phyloP scores from a whole-genome alignment of 345 rosid genomes.

The Eucalyptus polyanthemos region DNA sequence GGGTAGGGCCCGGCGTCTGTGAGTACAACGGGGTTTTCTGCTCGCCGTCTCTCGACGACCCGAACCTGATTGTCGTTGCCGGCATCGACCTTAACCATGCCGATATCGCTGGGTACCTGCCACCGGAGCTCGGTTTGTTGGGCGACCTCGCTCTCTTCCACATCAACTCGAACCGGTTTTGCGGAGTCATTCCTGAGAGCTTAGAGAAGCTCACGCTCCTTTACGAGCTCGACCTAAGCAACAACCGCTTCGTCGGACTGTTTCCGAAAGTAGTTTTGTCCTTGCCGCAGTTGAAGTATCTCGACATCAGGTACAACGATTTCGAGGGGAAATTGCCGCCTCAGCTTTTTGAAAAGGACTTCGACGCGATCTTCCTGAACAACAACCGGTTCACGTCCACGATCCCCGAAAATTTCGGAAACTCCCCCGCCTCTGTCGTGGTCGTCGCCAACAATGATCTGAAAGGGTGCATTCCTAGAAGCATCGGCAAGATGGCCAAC shows the following conservation, averaged over 20 bases:
- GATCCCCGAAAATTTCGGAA: constrained; percentile 37
- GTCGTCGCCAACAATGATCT: constrained; percentile 47
- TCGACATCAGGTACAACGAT: constrained; percentile 46
- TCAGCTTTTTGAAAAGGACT: constrained; percentile 31
- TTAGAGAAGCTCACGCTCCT: constrained; percentile 28
- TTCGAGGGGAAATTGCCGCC: constrained; percentile 57
- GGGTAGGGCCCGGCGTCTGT: constrained; percentile 59
- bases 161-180: constrained; percentile 57
- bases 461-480: constrained; percentile 47
- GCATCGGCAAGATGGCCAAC: constrained; percentile 40
- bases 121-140: constrained; percentile 41
- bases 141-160: constrained; percentile 56
- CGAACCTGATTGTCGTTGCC: constrained; percentile 27
- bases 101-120: constrained; percentile 58
- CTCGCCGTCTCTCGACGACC: constrained; percentile 35
- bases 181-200: constrained; percentile 53
- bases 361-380: constrained; percentile 60
- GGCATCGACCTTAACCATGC: constrained; percentile 60
- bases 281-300: constrained; percentile 31
- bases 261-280: constrained; percentile 32
- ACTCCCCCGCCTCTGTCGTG: constrained; percentile 43
- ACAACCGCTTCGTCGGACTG: constrained; percentile 45
- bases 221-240: constrained; percentile 56
- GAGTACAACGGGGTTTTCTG: constrained; percentile 53
- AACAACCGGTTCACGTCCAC: constrained; percentile 38